These are phyloP conservation scores for Thielaviopsis euricoi DNA, from an alignment of 2,329 filamentous ascomycete species.

Conservation along the genomic window DNA sequence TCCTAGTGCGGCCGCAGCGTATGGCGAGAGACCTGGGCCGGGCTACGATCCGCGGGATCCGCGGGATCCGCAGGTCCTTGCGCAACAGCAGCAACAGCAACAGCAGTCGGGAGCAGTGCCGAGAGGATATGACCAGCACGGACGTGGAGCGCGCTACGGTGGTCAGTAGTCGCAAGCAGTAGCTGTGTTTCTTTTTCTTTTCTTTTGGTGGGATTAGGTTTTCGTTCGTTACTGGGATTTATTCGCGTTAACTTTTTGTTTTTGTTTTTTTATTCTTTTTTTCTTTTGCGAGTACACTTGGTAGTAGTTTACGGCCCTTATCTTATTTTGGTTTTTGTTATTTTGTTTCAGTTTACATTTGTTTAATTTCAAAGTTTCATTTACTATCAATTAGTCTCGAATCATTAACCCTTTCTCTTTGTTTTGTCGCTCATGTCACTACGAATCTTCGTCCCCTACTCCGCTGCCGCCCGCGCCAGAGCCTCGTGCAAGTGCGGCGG, in stretches of 20 bases:
- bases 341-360: not conserved
- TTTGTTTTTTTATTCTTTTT: not conserved
- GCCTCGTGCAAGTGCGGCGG: conserved; percentile 78
- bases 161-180: not conserved
- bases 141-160: conserved; percentile 19
- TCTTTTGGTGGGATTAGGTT: no score
- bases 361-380: not conserved
- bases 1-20: conserved; percentile 23
- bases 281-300: not conserved
- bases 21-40: conserved; percentile 18
- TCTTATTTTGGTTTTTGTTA: not conserved
- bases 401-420: no score
- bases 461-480: conserved; percentile 63
- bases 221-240: not conserved
- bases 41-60: conserved; percentile 20
- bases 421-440: no score
- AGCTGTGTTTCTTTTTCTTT: not conserved
- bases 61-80: conserved; percentile 16
- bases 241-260: not conserved
- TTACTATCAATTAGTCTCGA: no score
- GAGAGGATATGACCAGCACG: conserved; percentile 21
- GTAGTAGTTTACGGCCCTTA: not conserved
- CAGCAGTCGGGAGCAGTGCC: conserved; percentile 16
- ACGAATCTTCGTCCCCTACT: conserved; percentile 23
- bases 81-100: conserved; percentile 17